A percentile compares a stretch with the other conserved stretches of the same genome.
Evolutionary conservation across 176 grass and related monocot genomes (phyloP).

Genomic region (Miscanthus lutarioriparius): DNA sequence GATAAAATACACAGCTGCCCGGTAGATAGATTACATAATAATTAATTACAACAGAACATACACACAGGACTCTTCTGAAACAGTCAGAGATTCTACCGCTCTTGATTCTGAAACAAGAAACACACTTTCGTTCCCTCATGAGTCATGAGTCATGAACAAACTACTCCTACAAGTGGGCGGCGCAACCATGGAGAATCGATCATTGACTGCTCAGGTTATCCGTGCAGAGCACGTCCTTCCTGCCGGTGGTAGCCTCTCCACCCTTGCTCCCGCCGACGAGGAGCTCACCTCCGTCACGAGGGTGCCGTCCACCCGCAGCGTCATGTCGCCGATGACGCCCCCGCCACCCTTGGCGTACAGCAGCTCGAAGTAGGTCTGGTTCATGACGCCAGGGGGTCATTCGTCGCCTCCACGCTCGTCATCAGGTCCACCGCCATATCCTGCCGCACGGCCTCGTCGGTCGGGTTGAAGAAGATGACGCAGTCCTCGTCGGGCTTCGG

Average conservation of each 20-base stretch:
- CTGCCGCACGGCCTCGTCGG: neutral
- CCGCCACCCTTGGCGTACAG: neutral
- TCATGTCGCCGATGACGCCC: neutral
- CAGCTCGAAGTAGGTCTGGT: neutral
- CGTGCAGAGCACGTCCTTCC: neutral
- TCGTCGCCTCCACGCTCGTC: neutral
- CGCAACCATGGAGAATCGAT: no score
- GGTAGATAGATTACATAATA: no score
- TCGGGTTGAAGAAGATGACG: neutral
- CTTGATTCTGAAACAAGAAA: no score
- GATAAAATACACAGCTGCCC: no score
- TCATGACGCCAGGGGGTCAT: neutral
- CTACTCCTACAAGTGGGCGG: no score
- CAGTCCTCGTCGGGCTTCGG: neutral
- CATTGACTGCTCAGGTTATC: neutral
- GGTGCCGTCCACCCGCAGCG: neutral
- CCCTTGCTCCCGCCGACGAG: neutral
- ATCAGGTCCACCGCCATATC: neutral
- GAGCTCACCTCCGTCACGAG: neutral
- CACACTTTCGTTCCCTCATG: no score
- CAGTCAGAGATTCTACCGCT: no score
- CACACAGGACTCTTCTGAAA: no score
- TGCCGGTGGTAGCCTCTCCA: neutral
- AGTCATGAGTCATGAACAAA: no score
- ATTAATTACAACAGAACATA: no score